Base-by-base conservation (phyloP, 495 filamentous ascomycete species). In the Durotheca rogersii region DNA sequence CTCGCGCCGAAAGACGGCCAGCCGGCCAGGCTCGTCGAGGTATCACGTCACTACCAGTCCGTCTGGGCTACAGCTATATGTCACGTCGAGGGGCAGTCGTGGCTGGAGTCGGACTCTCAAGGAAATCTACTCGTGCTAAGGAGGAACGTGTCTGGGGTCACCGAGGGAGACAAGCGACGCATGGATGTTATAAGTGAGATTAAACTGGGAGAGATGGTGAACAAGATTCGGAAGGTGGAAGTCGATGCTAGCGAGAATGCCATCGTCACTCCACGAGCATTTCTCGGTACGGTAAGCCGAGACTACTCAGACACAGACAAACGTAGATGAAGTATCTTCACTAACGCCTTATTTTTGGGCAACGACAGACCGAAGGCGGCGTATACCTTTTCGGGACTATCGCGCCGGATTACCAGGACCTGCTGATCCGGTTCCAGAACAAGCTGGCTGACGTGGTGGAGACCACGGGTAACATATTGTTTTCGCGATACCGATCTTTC, bases 331-430 rank as follows among this genome's bases (percentile, higher is more conserved):
- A 29, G 3, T 11, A 52, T 35, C 12, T 4, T 37, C 6, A 33
- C 65, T 73, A 63, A 75, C 46, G 35, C 11, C 3, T 30, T n/a
- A n/a, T n/a, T n/a, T n/a, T n/a, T n/a, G n/a, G n/a, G 27, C 29
- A 15, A 12, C 25, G 20, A 34, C 47, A 95, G 89, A 83, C 89
- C 17, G 93, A 96, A 63, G 93, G 93, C 27, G 85, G 87, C 7
- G 86, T 99, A 51, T 95, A 95, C 67, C 81, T 97, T 61, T 90
- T 93, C 66, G 89, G 83, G 0, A 69, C 83, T 4, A 90, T 99
- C 48, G 73, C 81, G 7, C 74, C 82, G 0, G 65, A 76, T 0
- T 76, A 85, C 33, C 85, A 87, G 53, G 84, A 95, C 52, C 76
- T 95, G 42, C 79, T 99, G 7, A 88, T 96, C 68, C 78, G 81